Evolutionary conservation across 768 basidiomycete genomes (phyloP), one percentile per base, ranked within the genome.

Genomic region (Macrolepiota albuminosa): DNA sequence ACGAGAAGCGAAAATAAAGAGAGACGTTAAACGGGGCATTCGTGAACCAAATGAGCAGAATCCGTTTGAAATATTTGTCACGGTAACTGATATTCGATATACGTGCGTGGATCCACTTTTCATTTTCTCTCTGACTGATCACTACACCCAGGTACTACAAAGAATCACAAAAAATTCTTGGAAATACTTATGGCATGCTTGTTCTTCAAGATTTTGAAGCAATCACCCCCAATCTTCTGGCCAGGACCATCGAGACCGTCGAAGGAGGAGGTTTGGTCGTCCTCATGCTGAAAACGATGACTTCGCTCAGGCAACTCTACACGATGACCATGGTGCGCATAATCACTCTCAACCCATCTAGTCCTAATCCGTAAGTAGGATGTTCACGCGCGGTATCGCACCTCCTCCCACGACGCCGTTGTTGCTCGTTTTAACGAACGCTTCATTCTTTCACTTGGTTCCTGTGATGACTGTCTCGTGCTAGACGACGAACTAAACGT

Each of bases 401-500:
- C 97, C 0, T 88, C 92, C 13, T 87, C 93, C 1, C 93, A 95
- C 67, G 91, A 92, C 68, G 81, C 88, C 6, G 89, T 95, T 34
- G 79, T 87, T n/a, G 93, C 97, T 0, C 86, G 97, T 31, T 99
- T 99, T 78, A 99, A 99, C 73, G 97, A 99, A 71, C 90, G 97
- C 11, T 99, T 99, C 75, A 98, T 99, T 67, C 83, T 99, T 18
- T 99, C 97, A 21, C 85, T 99, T 21, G 94, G 94, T 26, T 90
- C 93, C 18, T 98, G 93, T 68, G 80, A 87, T 8, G 93, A 96
- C 69, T 98, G 96, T 67, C 80, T 99, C 1, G 87, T 98, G 29
- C 83, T 99, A 53, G 97, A 99, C 69, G 97, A 99, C 68, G 97
- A 99, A 72, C 84, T 99, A 47, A 98, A 98, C 70, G 95, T 98